These are phyloP conservation scores for Cephalotrichum gorgonifer DNA, from an alignment of 2,329 filamentous ascomycete genomes.

Conservation along the genomic window DNA sequence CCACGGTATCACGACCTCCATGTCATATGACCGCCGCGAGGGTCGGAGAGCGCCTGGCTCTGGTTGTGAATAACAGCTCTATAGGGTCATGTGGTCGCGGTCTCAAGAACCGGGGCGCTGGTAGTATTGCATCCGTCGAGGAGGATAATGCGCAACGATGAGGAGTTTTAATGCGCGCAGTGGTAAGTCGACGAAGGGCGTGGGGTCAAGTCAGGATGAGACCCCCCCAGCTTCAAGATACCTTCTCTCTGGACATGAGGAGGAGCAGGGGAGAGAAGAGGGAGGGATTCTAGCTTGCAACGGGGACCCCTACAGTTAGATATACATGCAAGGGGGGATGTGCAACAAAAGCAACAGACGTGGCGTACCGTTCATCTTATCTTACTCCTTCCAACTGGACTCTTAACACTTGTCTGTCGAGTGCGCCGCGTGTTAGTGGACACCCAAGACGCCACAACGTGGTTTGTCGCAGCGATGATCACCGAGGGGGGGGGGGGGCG, in stretches of 20 bases:
- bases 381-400: background rate
- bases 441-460: too few species aligned
- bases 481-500: too few species aligned
- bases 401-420: too few species aligned
- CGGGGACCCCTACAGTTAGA: too few species aligned
- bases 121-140: too few species aligned
- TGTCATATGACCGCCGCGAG: background rate
- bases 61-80: background rate
- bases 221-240: background rate
- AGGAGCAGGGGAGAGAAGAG: background rate
- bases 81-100: background rate
- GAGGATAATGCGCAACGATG: too few species aligned
- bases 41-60: background rate
- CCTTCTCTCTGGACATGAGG: background rate
- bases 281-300: background rate
- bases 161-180: too few species aligned
- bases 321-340: background rate
- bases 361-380: background rate
- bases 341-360: too few species aligned
- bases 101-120: too few species aligned
- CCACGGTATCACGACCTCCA: constrained; percentile 11
- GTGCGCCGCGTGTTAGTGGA: too few species aligned
- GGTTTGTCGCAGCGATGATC: too few species aligned
- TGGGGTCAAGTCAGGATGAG: background rate
- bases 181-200: background rate